phyloP scores from a whole-genome alignment of 2,329 filamentous ascomycete species.

The Penicillium sp. region DNA sequence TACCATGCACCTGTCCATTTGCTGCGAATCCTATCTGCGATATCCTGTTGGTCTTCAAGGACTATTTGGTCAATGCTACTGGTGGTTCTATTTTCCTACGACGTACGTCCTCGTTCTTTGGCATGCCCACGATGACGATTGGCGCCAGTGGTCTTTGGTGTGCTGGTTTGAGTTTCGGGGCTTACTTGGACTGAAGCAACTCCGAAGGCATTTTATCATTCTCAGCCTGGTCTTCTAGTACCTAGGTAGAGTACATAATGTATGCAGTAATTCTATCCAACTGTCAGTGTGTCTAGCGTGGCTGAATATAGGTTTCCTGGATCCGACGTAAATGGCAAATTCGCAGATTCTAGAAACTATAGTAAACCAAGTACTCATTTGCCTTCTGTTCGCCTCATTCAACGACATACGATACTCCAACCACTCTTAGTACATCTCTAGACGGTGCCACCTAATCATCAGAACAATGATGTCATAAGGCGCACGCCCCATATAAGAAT shows the following conservation, averaged over 20 bases:
- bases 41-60: too few species aligned
- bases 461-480: conserved; percentile 9
- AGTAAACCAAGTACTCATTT: background rate
- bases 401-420: background rate
- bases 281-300: background rate
- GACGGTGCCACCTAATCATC: background rate
- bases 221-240: background rate
- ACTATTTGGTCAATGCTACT: too few species aligned
- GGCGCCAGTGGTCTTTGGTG: too few species aligned
- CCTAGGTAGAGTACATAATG: background rate
- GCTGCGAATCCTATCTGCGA: background rate
- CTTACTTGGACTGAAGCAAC: too few species aligned
- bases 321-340: background rate
- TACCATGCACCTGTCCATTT: background rate
- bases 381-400: background rate
- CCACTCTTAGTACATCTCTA: background rate
- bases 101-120: too few species aligned
- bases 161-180: too few species aligned
- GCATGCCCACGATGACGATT: too few species aligned
- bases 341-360: background rate
- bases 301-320: background rate
- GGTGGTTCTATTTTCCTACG: too few species aligned
- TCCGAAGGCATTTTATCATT: too few species aligned
- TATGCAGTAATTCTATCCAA: too few species aligned
- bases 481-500: conserved; percentile 3